Evolutionary conservation across 2,329 filamentous ascomycete genomes (phyloP).

Genomic region (Purpureocillium takamizusanense): DNA sequence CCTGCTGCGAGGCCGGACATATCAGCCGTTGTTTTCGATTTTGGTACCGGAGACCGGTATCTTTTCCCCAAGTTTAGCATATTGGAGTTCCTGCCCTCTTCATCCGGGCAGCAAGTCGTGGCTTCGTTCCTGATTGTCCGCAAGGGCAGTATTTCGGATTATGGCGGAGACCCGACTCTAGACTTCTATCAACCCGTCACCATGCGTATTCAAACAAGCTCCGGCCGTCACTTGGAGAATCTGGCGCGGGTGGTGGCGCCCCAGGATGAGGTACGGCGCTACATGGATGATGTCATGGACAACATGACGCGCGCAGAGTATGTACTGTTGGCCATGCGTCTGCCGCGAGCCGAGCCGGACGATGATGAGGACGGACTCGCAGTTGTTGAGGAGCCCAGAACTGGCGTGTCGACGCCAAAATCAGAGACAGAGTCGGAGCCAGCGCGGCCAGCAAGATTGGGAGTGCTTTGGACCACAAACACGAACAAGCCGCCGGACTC

Average conservation of each 20-base stretch:
- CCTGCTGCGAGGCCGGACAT: constrained; percentile 48
- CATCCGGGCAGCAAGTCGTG: constrained; percentile 50
- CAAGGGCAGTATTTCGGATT: constrained; percentile 58
- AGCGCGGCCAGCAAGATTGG: constrained; percentile 14
- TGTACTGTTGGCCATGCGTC: constrained; percentile 56
- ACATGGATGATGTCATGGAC: constrained; percentile 64
- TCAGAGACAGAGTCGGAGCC: constrained; percentile 15
- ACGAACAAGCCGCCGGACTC: constrained; percentile 6
- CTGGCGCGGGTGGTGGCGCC: constrained; percentile 53
- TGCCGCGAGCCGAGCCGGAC: constrained; percentile 35
- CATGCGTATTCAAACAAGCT: constrained; percentile 46
- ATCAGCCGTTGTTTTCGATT: constrained; percentile 61
- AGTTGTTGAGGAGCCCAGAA: constrained; percentile 19
- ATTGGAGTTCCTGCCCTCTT: constrained; percentile 50
- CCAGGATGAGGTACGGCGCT: constrained; percentile 51
- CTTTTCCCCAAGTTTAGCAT: constrained; percentile 73
- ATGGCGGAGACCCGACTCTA: constrained; percentile 50
- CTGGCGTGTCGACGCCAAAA: constrained; percentile 19
- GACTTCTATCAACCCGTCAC: constrained; percentile 73
- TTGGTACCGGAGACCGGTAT: constrained; percentile 66
- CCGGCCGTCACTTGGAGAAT: constrained; percentile 50
- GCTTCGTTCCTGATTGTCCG: constrained; percentile 72
- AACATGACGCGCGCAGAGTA: constrained; percentile 62
- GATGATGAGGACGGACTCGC: constrained; percentile 18
- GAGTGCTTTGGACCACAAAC: constrained; percentile 24